Base-by-base conservation (phyloP, 1,284 basidiomycete species). In the Calocybe gambosa region DNA sequence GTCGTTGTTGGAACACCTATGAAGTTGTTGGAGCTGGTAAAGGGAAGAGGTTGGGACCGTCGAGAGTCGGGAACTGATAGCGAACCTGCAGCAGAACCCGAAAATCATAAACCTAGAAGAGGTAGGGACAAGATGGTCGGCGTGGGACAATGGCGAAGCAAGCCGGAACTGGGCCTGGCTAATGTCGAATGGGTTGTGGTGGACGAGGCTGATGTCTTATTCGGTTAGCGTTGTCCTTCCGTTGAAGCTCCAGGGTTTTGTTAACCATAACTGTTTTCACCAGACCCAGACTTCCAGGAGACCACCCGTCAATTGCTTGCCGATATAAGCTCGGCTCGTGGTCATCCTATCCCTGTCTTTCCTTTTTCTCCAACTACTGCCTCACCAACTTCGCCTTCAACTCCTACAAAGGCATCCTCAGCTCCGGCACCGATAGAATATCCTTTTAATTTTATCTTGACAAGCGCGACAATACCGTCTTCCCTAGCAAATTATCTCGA, bases 201-300 rank as follows among this genome's bases (percentile, higher is more conserved):
- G 2, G 91, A 94, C 53, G 91, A 95, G 60, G 89, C 92, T 0
- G 91, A 95, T 59, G 80, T 93, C 25, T 69, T 93, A n/a, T 84
- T 93, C 46, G 89, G 89, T 86, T 52, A 48, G 76, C 10, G 2
- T 34, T 15, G 28, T 43, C 45, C 18, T 33, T 21, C 39, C 28
- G 21, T 23, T 23, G 21, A 23, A 3, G 4, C 7, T 23, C 7
- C 21, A 23, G n/a, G n/a, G n/a, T 26, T 33, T 33, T 42, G 2
- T 29, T 18, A 6, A 16, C 15, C 34, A 49, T 29, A 28, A 19
- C 6, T 13, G 13, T 31, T 31, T 31, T 10, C 5, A 31, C 3
- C 52, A 89, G 89, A 91, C 58, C 73, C 81, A 1, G 89, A 92
- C 59, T 93, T 93, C 61, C 73, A 80, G 50, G 76, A 80, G 43